Base-by-base conservation (phyloP, 2,329 filamentous ascomycete species). In the Aspergillus bombycis region DNA sequence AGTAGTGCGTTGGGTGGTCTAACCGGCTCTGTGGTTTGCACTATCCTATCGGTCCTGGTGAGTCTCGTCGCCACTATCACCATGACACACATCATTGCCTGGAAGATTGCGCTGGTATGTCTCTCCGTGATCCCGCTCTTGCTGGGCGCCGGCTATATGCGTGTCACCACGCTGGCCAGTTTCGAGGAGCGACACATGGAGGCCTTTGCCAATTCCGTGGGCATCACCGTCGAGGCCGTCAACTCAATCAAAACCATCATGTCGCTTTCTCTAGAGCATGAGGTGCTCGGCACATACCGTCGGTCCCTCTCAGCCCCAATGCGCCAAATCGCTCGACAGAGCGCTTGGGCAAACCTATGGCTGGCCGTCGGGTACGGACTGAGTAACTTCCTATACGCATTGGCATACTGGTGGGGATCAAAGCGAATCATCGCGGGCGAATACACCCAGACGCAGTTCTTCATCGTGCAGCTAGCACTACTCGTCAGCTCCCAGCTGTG, bases 351-450 rank as follows among this genome's bases (percentile, higher is more conserved):
- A 19, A 82, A 78, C 65, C 71, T 82, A 28, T 82, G 79, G 75
- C 75, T 82, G 57, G 80, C 81, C 1, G 75, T 81, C 57, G 77
- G 79, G 2, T 81, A 80, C 59, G 76, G 77, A 62, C 63, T 80
- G 2, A 85, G 88, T 23, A 90, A 89, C 71, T 82, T 91, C 57
- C 86, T 92, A 28, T 91, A 93, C 71, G 89, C 90, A 0, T 85
- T 94, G 60, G 89, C 90, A 0, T 93, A 92, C 77, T 94, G 90
- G 89, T 94, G 91, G 90, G 91, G 91, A 3, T 85, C 90, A 0
- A 89, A 86, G 69, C 86, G 88, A 66, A 91, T 93, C 63, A 84
- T 88, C 58, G 82, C 84, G 43, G 90, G 90, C 5, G 79, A 86
- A 61, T 90, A 90, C 68, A 85, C 85, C 46, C 86, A 88, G 36